Conservation (phyloP, 2,329 filamentous ascomycete species). For the Podosphaera xanthii region DNA sequence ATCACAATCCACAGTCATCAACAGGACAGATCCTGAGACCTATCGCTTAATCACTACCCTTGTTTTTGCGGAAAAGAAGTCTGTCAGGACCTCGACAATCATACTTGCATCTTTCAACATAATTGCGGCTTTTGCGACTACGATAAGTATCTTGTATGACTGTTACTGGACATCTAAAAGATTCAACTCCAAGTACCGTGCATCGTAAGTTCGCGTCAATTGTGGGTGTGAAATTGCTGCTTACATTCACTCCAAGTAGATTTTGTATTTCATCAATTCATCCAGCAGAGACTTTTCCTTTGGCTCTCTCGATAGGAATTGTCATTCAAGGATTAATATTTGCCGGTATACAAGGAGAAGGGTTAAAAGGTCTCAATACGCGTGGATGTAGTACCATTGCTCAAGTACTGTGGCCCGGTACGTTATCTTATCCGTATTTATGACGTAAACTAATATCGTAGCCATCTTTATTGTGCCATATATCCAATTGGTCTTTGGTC, state of each 20-base stretch:
- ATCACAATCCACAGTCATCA: not conserved
- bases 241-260: conserved; percentile 11
- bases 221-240: conserved; percentile 11
- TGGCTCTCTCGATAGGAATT: conserved; percentile 33
- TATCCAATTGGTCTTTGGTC: conserved; percentile 39
- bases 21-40: not conserved
- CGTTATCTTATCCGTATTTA: conserved; percentile 3
- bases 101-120: conserved; percentile 39
- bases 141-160: conserved; percentile 32
- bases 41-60: conserved; percentile 12
- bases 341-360: conserved; percentile 31
- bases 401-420: conserved; percentile 37
- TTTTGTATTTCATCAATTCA: conserved; percentile 16
- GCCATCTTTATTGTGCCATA: conserved; percentile 45
- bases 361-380: conserved; percentile 27
- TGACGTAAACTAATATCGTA: conserved; percentile 17
- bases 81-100: conserved; percentile 36
- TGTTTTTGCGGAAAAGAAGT: conserved; percentile 21
- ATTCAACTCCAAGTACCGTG: conserved; percentile 15
- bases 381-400: conserved; percentile 29
- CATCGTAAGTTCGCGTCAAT: conserved; percentile 19
- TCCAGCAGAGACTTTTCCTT: conserved; percentile 23
- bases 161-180: conserved; percentile 17
- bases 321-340: conserved; percentile 34
- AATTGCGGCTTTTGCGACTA: conserved; percentile 31